Base-by-base conservation (phyloP, 441 rosid genomes). In the Francoa sonchifolia region DNA sequence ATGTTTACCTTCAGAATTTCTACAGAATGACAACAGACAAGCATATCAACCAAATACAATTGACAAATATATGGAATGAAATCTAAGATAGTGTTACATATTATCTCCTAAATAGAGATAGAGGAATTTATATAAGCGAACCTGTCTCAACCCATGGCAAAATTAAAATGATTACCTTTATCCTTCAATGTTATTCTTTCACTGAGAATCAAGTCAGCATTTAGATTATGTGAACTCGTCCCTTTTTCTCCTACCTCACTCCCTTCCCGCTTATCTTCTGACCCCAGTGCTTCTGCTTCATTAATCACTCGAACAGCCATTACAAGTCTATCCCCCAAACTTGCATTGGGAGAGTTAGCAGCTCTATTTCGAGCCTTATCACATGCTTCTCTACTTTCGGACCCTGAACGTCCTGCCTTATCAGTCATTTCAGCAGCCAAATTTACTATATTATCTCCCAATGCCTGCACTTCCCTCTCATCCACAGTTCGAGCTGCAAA, bases 401-500 rank as follows among this genome's bases (percentile, higher is more conserved):
- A 7, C 14, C 38, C 38, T 7, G 4, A 11, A 12, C 38, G 3
- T 18, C 2, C 1, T 8, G n/a, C n/a, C n/a, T n/a, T n/a, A n/a
- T n/a, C n/a, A n/a, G n/a, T n/a, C n/a, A n/a, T n/a, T n/a, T n/a
- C n/a, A n/a, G n/a, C n/a, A n/a, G n/a, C 13, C 19, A 9, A 9
- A 25, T 25, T 25, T 9, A 25, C 28, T 25, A 1, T 14, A 5
- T 33, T 8, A 33, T 6, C 16, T 17, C 5, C 11, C 12, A 20
- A 43, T 28, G 28, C 39, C 15, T 17, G 31, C 47, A 9, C 48
- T 6, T 45, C 26, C 48, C 8, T 12, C 45, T 48, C 37, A 39
- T 8, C 45, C 48, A 63, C 33, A 32, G 14, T 27, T 11, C 37
- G 41, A 0, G 54, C 61, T 4, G 33, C 50, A 33, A 33, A 16